Percentiles rank a stretch among this genome's conserved stretches.
phyloP scores from a whole-genome alignment of 768 basidiomycete species.

The Auricularia sp. region DNA sequence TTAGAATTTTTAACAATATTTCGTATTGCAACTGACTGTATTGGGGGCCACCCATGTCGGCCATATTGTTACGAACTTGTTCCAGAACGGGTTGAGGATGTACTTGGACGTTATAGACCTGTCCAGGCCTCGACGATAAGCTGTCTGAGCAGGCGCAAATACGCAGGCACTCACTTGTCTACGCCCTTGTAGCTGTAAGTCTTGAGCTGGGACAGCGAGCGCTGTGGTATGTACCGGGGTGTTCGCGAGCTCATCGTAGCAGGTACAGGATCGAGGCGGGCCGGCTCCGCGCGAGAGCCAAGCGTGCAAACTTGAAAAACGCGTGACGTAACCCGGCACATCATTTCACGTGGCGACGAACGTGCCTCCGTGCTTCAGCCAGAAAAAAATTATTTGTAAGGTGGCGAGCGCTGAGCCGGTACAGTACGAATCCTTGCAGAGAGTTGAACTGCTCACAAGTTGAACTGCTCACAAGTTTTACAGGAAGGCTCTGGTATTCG shows the following conservation, averaged over 20 bases:
- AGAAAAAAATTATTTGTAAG: too few species aligned
- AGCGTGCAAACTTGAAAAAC: background rate
- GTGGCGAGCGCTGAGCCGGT: too few species aligned
- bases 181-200: conserved; percentile 73
- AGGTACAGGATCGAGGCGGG: background rate
- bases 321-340: background rate
- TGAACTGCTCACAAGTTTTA: too few species aligned
- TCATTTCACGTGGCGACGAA: too few species aligned
- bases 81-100: conserved; percentile 81
- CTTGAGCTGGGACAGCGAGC: conserved; percentile 63
- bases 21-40: conserved; percentile 41
- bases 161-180: conserved; percentile 49
- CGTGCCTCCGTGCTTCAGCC: too few species aligned
- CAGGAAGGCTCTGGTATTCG: too few species aligned
- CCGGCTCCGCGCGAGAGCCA: background rate
- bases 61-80: conserved; percentile 82
- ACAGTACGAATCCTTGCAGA: too few species aligned
- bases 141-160: background rate
- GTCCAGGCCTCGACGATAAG: background rate
- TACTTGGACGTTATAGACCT: conserved; percentile 72
- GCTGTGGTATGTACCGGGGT: conserved; percentile 41
- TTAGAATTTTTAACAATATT: background rate
- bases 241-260: background rate
- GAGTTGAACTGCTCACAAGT: too few species aligned
- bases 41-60: conserved; percentile 81